Evolutionary conservation across 495 filamentous ascomycete genomes (phyloP), one percentile per base, ranked within the genome.

Genomic region (Geopyxis carbonaria): DNA sequence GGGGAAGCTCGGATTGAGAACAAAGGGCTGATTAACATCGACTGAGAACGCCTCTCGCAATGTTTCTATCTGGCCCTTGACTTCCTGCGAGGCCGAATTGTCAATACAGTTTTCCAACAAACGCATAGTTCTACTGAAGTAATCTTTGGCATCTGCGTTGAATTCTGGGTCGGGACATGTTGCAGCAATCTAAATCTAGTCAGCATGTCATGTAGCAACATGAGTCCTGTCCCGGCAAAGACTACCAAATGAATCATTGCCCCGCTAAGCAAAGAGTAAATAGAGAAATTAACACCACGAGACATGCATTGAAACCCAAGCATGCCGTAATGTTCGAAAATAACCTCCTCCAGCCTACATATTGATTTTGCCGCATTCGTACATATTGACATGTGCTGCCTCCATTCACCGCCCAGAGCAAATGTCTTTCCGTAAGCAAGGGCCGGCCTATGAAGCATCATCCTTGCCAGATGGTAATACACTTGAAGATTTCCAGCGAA

Each of bases 221-320:
- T 21, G 22, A 13, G 13, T 19, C 3, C 3, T 13, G 28, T 39
- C 22, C 2, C n/a, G n/a, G n/a, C n/a, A 22, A 37, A 28, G 63
- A 81, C 57, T 64, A 97, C 89, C 61, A 97, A 60, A 61, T 97
- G 91, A 42, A 97, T 68, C 64, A 94, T 89, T 21, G 85, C 89
- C 64, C 85, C 94, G 9, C 82, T 93, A 25, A 97, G 64, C 20
- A 93, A 69, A 29, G 74, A 73, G 52, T 97, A 97, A 15, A 97
- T 91, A 15, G 85, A 83, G 56, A 93, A 94, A 61, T 84, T 93
- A 50, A 94, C 82, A 24, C 89, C 89, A 45, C 89, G 68, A 54
- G 84, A 76, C 89, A 97, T 95, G 64, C 77, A 91, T 42, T 86
- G 67, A 1, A 95, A 64, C 1, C 89, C 91, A 31, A 70, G 67